Conservation (phyloP, 805 yeast species). For the Candida sonorensis region DNA sequence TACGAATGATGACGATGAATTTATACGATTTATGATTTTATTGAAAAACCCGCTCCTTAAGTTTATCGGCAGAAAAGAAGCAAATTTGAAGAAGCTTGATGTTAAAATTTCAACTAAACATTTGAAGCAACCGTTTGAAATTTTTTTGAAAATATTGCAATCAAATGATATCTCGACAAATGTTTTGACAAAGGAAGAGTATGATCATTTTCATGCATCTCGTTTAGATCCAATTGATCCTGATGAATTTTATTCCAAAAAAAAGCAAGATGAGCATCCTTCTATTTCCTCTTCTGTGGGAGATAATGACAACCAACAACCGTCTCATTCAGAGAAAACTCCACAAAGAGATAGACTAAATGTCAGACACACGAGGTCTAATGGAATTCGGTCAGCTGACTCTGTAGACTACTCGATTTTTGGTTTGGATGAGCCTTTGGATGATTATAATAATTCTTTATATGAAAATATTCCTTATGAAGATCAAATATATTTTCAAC, state of each 20-base stretch:
- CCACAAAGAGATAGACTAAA: neutral
- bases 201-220: neutral
- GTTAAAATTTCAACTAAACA: neutral
- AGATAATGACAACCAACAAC: no score
- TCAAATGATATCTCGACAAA: neutral
- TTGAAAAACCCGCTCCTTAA: neutral
- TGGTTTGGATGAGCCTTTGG: conserved; percentile 25
- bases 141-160: neutral
- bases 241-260: neutral
- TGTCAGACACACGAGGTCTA: no score
- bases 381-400: no score
- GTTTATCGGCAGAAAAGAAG: neutral
- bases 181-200: neutral
- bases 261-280: no score
- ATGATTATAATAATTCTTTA: conserved; percentile 5
- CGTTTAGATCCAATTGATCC: neutral
- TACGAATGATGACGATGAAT: neutral
- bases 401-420: conserved; percentile 23
- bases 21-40: neutral
- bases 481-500: conserved; percentile 25
- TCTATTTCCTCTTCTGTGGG: no score
- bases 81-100: neutral
- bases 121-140: neutral
- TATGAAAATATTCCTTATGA: conserved; percentile 26
- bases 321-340: no score